Evolutionary conservation across 2,329 filamentous ascomycete genomes (phyloP).

Genomic region (Karstenula rhodostoma): DNA sequence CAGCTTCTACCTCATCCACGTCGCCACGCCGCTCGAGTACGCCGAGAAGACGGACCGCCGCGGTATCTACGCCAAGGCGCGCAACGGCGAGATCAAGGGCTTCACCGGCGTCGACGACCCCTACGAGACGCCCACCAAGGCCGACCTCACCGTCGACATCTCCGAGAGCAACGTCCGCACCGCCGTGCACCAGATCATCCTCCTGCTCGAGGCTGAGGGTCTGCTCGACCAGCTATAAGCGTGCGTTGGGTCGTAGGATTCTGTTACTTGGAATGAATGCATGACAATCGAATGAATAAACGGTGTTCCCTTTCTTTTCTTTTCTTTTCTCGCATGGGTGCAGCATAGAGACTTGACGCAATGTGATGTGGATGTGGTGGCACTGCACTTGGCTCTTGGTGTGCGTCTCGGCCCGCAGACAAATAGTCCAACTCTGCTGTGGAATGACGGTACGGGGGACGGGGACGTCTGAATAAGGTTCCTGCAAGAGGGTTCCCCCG

Average conservation of each 20-base stretch:
- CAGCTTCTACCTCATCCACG: conserved; percentile 93
- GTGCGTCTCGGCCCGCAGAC: background rate
- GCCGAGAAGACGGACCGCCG: conserved; percentile 95
- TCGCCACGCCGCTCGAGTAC: conserved; percentile 90
- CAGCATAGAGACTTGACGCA: too few species aligned
- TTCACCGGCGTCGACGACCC: conserved; percentile 99
- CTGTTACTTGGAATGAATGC: background rate
- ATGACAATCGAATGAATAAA: background rate
- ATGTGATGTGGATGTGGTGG: too few species aligned
- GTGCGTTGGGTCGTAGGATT: background rate
- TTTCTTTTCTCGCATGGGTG: background rate
- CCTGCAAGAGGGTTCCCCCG: conserved; percentile 8
- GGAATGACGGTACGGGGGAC: too few species aligned
- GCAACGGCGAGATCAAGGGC: conserved; percentile 91
- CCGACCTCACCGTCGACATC: conserved; percentile 83
- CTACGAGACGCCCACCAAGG: conserved; percentile 84
- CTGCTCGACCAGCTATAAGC: conserved; percentile 70
- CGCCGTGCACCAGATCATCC: conserved; percentile 95
- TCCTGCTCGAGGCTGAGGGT: conserved; percentile 88
- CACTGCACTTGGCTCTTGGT: conserved; percentile 3
- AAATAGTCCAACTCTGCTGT: background rate
- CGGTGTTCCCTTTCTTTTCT: background rate
- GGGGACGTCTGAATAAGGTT: conserved; percentile 13
- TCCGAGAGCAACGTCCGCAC: conserved; percentile 89
- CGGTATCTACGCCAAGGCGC: conserved; percentile 85